A percentile compares a stretch with the other conserved stretches of the same genome.
These are phyloP conservation scores for Rhizopogon roseolus DNA, from an alignment of 768 basidiomycete genomes.

Conservation along the genomic window DNA sequence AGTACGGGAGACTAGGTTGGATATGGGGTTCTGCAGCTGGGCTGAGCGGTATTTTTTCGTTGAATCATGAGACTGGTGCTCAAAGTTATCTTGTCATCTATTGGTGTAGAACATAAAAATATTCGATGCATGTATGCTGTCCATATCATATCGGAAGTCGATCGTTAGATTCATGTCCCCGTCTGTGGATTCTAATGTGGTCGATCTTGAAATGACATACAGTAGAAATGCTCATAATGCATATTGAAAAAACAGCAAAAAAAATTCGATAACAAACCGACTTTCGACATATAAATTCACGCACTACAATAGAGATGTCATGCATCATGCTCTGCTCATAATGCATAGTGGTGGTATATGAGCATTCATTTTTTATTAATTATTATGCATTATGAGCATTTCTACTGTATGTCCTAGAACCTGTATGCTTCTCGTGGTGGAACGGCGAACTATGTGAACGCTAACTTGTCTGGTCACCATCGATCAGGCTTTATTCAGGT, in stretches of 20 bases:
- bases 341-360: too few relatives aligned
- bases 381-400: too few relatives aligned
- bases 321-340: too few relatives aligned
- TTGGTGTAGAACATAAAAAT: background rate
- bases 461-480: background rate
- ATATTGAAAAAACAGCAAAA: too few relatives aligned
- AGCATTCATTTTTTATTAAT: too few relatives aligned
- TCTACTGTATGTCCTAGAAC: background rate
- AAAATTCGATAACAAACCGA: too few relatives aligned
- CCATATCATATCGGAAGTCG: background rate
- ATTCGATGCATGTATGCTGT: conserved; percentile 7
- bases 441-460: background rate
- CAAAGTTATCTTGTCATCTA: background rate
- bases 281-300: too few relatives aligned
- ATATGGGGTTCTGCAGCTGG: background rate
- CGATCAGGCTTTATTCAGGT: background rate
- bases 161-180: background rate
- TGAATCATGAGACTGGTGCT: conserved; percentile 6
- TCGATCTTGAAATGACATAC: background rate
- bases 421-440: background rate
- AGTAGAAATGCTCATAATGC: too few relatives aligned
- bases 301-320: too few relatives aligned
- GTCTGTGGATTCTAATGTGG: background rate
- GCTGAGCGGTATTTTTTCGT: conserved; percentile 2
- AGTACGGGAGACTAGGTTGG: too few relatives aligned